Percentiles rank a stretch among this genome's conserved stretches.
Conservation (phyloP, 2,329 filamentous ascomycete species). For the Fusarium musae region DNA sequence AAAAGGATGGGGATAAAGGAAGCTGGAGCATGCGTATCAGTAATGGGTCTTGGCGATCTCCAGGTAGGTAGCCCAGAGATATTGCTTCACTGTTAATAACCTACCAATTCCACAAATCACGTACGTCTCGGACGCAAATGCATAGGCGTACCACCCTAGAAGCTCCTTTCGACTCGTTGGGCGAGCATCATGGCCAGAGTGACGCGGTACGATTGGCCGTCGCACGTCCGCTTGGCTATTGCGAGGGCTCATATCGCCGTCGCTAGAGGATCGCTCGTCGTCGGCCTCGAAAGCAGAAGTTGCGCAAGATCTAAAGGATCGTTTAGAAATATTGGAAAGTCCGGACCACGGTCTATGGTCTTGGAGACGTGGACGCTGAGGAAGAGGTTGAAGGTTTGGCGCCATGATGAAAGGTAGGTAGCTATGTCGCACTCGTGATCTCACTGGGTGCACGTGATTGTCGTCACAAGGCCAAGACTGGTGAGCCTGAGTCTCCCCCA, state of each 20-base stretch:
- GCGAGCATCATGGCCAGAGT: constrained; percentile 87
- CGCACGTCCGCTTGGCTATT: constrained; percentile 52
- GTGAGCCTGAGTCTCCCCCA: constrained; percentile 2
- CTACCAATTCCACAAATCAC: constrained; percentile 82
- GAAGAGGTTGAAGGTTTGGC: constrained; percentile 40
- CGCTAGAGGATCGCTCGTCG: constrained; percentile 70
- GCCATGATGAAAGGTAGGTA: constrained; percentile 23
- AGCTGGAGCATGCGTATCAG: constrained; percentile 59
- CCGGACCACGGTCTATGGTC: constrained; percentile 58
- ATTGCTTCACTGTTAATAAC: constrained; percentile 46
- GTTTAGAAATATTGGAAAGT: constrained; percentile 64
- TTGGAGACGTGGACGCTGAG: constrained; percentile 55
- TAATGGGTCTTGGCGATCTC: not conserved
- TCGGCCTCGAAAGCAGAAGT: constrained; percentile 75
- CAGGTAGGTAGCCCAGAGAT: not conserved
- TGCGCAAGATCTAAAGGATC: constrained; percentile 64
- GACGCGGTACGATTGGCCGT: constrained; percentile 60
- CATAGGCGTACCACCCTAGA: constrained; percentile 94
- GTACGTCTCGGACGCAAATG: constrained; percentile 96
- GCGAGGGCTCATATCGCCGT: constrained; percentile 50
- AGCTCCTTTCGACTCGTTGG: constrained; percentile 89
- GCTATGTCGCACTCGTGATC: constrained; percentile 32
- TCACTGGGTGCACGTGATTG: constrained; percentile 43
- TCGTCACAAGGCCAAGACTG: constrained; percentile 39
- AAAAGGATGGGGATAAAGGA: constrained; percentile 97